Evolutionary conservation across 257 asterid genomes (phyloP).

Genomic region (Fraxinus anomala): DNA sequence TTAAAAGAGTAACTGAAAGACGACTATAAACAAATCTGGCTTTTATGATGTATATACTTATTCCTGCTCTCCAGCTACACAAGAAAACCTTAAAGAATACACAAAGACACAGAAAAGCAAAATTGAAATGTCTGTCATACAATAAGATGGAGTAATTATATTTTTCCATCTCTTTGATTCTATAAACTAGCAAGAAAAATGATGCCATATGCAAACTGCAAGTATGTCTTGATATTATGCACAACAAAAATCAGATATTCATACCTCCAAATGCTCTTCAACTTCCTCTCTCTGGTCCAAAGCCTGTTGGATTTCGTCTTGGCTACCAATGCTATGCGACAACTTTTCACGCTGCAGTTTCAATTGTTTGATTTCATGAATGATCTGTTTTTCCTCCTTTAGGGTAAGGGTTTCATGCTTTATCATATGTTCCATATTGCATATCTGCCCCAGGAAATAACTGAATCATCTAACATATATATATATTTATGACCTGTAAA

Average conservation of each 20-base stretch:
- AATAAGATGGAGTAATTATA: no score
- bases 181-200: not conserved
- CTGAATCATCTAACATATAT: conserved; percentile 17
- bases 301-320: conserved; percentile 85
- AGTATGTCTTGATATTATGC: not conserved
- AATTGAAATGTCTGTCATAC: not conserved
- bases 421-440: conserved; percentile 65
- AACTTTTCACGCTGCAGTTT: conserved; percentile 81
- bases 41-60: not conserved
- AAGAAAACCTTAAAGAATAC: conserved; percentile 5
- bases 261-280: conserved; percentile 79
- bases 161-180: not conserved
- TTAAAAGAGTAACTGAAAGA: not conserved
- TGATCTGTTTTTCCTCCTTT: conserved; percentile 77
- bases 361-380: conserved; percentile 86
- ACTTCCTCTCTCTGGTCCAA: conserved; percentile 69
- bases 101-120: no score
- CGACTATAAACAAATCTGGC: not conserved
- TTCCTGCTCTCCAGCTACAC: conserved; percentile 10
- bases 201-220: not conserved
- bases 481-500: conserved; percentile 4
- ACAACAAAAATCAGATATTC: conserved; percentile 16
- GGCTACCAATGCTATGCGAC: conserved; percentile 76
- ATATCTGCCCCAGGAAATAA: conserved; percentile 48
- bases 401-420: conserved; percentile 81